These are phyloP conservation scores for Saccharomyces hybrid DNA, from an alignment of 1,139 yeast species.

Conservation along the genomic window DNA sequence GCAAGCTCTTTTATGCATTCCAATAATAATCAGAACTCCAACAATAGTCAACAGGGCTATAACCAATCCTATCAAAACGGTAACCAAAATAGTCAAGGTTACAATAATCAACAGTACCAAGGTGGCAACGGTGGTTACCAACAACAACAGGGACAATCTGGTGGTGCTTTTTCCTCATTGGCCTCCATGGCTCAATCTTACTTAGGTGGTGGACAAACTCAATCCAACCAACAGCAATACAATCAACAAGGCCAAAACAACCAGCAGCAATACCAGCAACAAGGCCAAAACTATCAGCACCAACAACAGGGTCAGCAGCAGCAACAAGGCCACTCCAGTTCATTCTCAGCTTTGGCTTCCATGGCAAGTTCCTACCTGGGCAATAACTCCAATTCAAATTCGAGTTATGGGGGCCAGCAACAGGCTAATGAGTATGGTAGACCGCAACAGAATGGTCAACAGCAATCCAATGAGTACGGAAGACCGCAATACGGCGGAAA, in stretches of 20 bases:
- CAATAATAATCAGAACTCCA: background rate
- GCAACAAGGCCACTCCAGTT: constrained; percentile 2
- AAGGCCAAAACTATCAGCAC: constrained; percentile 2
- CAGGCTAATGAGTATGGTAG: constrained; percentile 2
- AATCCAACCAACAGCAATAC: constrained; percentile 1
- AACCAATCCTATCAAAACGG: background rate
- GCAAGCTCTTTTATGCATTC: constrained; percentile 1
- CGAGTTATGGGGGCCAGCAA: constrained; percentile 4
- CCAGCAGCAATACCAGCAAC: constrained; percentile 2
- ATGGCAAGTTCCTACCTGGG: constrained; percentile 12
- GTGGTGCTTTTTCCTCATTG: constrained; percentile 1
- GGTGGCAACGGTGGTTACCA: constrained; percentile 1
- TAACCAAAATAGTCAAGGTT: background rate
- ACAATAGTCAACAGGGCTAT: constrained; percentile 1
- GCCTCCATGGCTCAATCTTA: constrained; percentile 2
- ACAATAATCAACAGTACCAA: constrained; percentile 5
- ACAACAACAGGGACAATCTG: background rate
- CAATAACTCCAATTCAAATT: constrained; percentile 2
- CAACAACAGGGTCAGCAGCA: constrained; percentile 4
- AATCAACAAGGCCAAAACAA: background rate
- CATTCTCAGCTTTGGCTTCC: constrained; percentile 10
- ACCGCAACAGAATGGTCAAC: background rate
- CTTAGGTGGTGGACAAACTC: background rate
- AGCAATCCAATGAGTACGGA: background rate
- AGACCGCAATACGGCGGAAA: constrained; percentile 2